phyloP scores from a whole-genome alignment of 83 land plant genomes.

The Picea abies region DNA sequence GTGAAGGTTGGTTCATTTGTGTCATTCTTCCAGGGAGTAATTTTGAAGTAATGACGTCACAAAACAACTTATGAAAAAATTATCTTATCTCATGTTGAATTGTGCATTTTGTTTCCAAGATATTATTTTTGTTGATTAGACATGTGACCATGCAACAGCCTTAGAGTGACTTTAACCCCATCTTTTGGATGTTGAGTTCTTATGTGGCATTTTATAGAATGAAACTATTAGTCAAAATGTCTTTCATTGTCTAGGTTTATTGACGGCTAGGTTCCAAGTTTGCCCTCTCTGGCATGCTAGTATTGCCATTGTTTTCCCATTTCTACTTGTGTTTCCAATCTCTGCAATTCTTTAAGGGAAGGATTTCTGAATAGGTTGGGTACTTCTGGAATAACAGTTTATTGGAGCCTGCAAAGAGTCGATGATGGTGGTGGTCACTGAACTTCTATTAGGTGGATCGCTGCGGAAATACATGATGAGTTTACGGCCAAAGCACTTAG shows the following conservation, averaged over 20 bases:
- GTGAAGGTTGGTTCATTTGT: slow-evolving; percentile 36
- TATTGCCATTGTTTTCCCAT: not conserved
- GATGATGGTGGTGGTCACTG: slow-evolving; percentile 48
- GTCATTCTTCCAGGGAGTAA: slow-evolving; percentile 2
- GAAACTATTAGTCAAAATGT: too few species aligned
- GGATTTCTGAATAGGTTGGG: not conserved
- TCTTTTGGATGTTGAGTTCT: not conserved
- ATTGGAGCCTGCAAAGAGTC: slow-evolving; percentile 54
- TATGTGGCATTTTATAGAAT: not conserved
- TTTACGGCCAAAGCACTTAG: slow-evolving; percentile 35
- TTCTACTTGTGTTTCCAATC: too few species aligned
- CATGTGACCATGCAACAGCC: not conserved
- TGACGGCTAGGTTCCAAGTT: not conserved
- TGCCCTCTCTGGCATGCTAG: not conserved
- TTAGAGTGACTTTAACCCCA: not conserved
- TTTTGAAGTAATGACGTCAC: not conserved
- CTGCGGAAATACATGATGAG: slow-evolving; percentile 43
- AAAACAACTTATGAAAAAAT: not conserved
- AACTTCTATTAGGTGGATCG: slow-evolving; percentile 45
- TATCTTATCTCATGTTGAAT: not conserved
- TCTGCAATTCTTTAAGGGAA: not conserved
- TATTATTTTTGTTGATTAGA: not conserved
- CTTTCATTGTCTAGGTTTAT: not conserved
- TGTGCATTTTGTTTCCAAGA: not conserved
- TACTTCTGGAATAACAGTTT: slow-evolving; percentile 37